Base-by-base conservation (phyloP, 2,329 filamentous ascomycete genomes). In the Stagonosporopsis vannaccii region DNA sequence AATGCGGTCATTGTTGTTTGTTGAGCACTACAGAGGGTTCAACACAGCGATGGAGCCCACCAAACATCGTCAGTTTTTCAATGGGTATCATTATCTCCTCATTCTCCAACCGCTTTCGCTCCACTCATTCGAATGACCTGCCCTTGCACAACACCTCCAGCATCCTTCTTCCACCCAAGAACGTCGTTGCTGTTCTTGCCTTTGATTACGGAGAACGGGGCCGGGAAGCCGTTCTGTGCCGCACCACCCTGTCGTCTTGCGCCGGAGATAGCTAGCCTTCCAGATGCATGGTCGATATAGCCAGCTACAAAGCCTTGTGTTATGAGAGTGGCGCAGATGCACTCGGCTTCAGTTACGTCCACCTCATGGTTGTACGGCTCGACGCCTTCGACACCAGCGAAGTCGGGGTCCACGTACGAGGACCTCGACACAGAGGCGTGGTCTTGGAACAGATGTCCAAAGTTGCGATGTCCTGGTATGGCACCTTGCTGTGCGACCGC, bases 291-390 rank as follows among this genome's bases (percentile, higher is more conserved):
- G 15, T 90, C 90, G 25, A 97, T 84, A 69, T 93, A 97, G 1
- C 93, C 94, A 63, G 89, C 87, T 71, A 97, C 81, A 22, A 97
- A 80, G 0, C 90, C 91, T 75, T 96, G 91, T 45, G 90, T 86
- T 19, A 96, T 85, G 12, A 97, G 83, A 11, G 88, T 88, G 0
- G 90, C 86, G 12, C 96, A 83, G 44, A 91, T 87, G 40, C 87
- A 87, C 76, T 97, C 92, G n/a, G 96, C 81, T 63, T 91, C 88
- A 13, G 84, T 78, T 32, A 84, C 76, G 35, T 85, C 82, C 30
- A 87, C 80, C 59, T 77, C 49, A 7, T 68, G 67, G 15, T 72
- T 66, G 33, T 73, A 70, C 0, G 72, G 70, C 39, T 63, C 49
- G 3, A 73, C 36, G 3, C 63, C 67, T 6, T 70, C 65, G 15